Percentiles rank a stretch among this genome's conserved stretches.
phyloP scores from a whole-genome alignment of 805 yeast species.

The Kockiozyma suomiensis region DNA sequence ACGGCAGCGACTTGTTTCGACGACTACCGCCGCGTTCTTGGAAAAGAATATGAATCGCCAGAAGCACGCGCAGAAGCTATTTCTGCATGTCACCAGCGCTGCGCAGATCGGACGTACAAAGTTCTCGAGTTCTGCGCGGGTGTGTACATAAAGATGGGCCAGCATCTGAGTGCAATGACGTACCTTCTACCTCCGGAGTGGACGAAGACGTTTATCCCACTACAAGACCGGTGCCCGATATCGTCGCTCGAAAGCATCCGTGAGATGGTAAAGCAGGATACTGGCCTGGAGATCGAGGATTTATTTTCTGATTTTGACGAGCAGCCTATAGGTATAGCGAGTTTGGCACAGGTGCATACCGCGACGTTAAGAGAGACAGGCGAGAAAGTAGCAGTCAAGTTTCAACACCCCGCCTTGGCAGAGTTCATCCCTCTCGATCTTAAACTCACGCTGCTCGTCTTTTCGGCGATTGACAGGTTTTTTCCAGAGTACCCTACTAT shows the following conservation, averaged over 20 bases:
- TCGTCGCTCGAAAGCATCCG: slow-evolving; percentile 71
- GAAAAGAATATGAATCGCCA: slow-evolving; percentile 46
- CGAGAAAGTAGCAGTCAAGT: slow-evolving; percentile 84
- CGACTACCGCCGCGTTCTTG: slow-evolving; percentile 63
- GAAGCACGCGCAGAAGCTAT: slow-evolving; percentile 59
- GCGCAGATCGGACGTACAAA: slow-evolving; percentile 75
- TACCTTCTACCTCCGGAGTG: slow-evolving; percentile 89
- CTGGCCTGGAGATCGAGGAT: slow-evolving; percentile 62
- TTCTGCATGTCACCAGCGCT: slow-evolving; percentile 65
- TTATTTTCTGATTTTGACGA: slow-evolving; percentile 67
- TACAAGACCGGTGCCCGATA: slow-evolving; percentile 87
- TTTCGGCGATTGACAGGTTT: slow-evolving; percentile 67
- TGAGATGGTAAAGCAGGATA: slow-evolving; percentile 66
- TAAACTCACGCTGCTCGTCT: slow-evolving; percentile 72
- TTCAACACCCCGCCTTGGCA: slow-evolving; percentile 85
- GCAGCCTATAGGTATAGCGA: slow-evolving; percentile 90
- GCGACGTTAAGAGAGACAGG: slow-evolving; percentile 64
- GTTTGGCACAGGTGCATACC: slow-evolving; percentile 91
- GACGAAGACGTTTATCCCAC: slow-evolving; percentile 91
- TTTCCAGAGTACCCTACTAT: slow-evolving; percentile 93
- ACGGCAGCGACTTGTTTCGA: slow-evolving; percentile 77
- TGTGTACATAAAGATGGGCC: slow-evolving; percentile 90
- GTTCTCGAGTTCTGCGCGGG: slow-evolving; percentile 91
- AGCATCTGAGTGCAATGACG: slow-evolving; percentile 89
- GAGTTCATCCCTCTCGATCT: slow-evolving; percentile 92